Percentiles rank a stretch among this genome's conserved stretches.
Evolutionary conservation across 2,329 filamentous ascomycete species (phyloP).

Genomic region (Sporothrix curviconia): DNA sequence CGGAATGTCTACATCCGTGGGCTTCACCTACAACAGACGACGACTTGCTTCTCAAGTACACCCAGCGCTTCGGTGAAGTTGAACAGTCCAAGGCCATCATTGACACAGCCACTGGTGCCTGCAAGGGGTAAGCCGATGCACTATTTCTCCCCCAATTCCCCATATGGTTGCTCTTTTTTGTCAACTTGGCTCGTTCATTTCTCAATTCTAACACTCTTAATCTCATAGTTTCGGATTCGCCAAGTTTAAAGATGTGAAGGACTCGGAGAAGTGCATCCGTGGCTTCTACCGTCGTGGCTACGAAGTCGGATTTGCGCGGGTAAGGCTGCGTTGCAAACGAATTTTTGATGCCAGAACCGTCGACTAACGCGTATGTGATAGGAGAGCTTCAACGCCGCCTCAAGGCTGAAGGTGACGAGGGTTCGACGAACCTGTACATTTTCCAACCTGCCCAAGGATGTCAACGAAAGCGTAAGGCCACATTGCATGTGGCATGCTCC

Average conservation of each 20-base stretch:
- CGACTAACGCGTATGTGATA: constrained; percentile 33
- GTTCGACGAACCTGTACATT: constrained; percentile 93
- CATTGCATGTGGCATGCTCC: not conserved
- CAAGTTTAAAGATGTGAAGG: constrained; percentile 79
- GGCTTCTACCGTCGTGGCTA: constrained; percentile 93
- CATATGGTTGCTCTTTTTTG: not conserved
- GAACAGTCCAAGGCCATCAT: constrained; percentile 99
- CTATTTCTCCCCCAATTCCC: constrained; percentile 16
- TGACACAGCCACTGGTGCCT: constrained; percentile 83
- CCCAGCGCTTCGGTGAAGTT: constrained; percentile 82
- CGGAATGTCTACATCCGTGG: constrained; percentile 98
- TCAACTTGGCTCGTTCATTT: too few species aligned
- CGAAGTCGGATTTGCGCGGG: constrained; percentile 93
- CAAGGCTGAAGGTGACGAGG: constrained; percentile 86
- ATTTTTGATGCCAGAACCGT: too few species aligned
- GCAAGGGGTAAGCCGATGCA: constrained; percentile 71
- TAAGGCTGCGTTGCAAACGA: too few species aligned
- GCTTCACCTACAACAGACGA: constrained; percentile 94
- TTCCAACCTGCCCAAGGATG: constrained; percentile 89
- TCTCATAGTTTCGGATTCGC: constrained; percentile 82
- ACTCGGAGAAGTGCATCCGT: constrained; percentile 93
- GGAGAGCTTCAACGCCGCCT: constrained; percentile 99
- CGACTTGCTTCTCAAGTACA: constrained; percentile 75
- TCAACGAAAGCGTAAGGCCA: constrained; percentile 75
- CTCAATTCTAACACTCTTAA: not conserved